Base-by-base conservation (phyloP, 2,329 filamentous ascomycete species). In the Neopestalotiopsis clavispora region DNA sequence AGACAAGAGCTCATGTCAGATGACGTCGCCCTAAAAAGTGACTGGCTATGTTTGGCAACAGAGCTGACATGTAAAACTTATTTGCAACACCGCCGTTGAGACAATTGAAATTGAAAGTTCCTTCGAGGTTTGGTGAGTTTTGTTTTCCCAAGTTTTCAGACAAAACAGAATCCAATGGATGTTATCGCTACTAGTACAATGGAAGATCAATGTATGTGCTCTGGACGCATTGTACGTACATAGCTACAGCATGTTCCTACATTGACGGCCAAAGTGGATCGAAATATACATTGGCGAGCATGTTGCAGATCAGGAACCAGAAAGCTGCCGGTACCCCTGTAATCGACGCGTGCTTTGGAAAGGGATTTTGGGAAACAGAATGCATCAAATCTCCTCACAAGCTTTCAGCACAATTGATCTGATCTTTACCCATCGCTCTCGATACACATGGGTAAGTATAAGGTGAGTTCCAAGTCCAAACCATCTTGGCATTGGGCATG, bases 291-390 rank as follows among this genome's bases (percentile, higher is more conserved):
- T 38, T 38, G 34, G 34, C 34, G 34, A 38, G 34, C 34, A 38
- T 17, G 59, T 38, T 62, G 59, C 59, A 62, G 59, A 62, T 62
- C 59, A 62, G 59, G 59, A 62, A 62, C 59, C 9, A 52, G 30
- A 63, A 38, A 14, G 30, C 32, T 40, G 45, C 45, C 17, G 20
- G 17, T 9, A 20, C 14, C 45, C 45, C 14, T 52, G 45, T 52
- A 52, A 52, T 3, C 20, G 17, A 20, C 45, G 20, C 45, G 20
- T n/a, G 45, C 45, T 52, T 52, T 20, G 20, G 20, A 17, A 52
- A 10, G n/a, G 3, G 14, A 52, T 52, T 9, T 9, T 9, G 45
- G 20, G 10, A 23, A n/a, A 7, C 14, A 6, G 9, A 38, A 38
- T 38, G 34, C 34, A 7, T 10, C 10, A 38, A 28, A 4, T 28